Evolutionary conservation across 2,329 filamentous ascomycete genomes (phyloP), one percentile per base, ranked within the genome.

Genomic region (Biscogniauxia sp.): DNA sequence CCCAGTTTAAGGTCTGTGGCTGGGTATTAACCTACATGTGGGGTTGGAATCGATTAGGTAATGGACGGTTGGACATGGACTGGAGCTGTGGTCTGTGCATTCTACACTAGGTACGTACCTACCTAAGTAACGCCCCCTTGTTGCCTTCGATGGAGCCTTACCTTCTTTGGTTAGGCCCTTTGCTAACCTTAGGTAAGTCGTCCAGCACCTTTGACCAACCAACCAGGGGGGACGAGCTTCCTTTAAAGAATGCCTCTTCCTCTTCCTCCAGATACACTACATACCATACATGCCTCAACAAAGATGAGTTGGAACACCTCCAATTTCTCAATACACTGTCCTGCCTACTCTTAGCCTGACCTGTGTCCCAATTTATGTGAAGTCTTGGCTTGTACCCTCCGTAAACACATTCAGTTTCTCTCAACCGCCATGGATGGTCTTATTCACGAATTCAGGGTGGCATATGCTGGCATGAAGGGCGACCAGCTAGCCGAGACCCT

Each of bases 401-500:
- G 37, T n/a, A 45, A n/a, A 45, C 37, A 17, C 37, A 45, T n/a
- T n/a, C 37, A 45, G 37, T 45, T 45, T 7, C 11, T 15, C 15
- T 45, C 53, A 55, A 17, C 51, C 55, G 54, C 61, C 61, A 72
- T 96, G 92, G 87, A 93, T 71, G 78, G 82, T 56, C 79, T 95
- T 56, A 90, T 96, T 70, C 78, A 81, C 51, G 86, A 91, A 61
- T 96, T 97, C 74, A 86, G 84, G 58, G 78, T 84, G 60, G 91
- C 91, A 49, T 84, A 93, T 70, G 75, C 79, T 54, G 75, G 78
- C 28, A 81, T 83, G 59, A 86, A 91, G 72, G 93, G 93, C 62
- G 89, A 90, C 69, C 81, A 82, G 54, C 84, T 98, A 45, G 89
- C 93, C 20, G 83, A 85, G 61, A 90, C 90, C 9, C 79, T 98